These are phyloP conservation scores for Axilococcus clingmanii DNA, from an alignment of 139 green algal genomes.

Conservation along the genomic window DNA sequence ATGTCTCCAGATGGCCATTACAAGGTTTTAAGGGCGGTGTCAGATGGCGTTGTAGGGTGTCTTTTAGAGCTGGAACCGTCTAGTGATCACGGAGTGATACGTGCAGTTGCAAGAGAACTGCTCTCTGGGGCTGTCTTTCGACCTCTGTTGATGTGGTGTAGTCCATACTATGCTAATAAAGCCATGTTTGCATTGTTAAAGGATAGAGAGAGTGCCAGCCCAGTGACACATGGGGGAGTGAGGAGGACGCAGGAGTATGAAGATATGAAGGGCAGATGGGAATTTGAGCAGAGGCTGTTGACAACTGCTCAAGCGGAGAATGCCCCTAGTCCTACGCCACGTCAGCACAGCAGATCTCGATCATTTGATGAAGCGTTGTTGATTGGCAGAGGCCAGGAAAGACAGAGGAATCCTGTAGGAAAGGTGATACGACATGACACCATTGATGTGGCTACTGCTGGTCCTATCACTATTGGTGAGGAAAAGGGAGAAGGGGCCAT, in stretches of 20 bases:
- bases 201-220: neutral
- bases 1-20: conserved; percentile 41
- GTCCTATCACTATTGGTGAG: too few species aligned
- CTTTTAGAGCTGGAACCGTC: conserved; percentile 35
- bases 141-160: conserved; percentile 34
- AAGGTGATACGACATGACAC: too few species aligned
- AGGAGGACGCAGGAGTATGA: neutral
- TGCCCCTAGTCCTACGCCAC: too few species aligned
- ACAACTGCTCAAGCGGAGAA: neutral
- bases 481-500: too few species aligned
- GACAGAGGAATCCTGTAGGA: too few species aligned
- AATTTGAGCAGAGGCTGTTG: conserved; percentile 38
- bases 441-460: too few species aligned
- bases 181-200: conserved; percentile 20
- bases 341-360: too few species aligned
- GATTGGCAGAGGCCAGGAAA: too few species aligned
- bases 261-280: conserved; percentile 14
- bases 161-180: conserved; percentile 46
- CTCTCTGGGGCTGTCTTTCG: conserved; percentile 47
- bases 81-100: neutral
- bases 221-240: too few species aligned
- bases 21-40: conserved; percentile 35
- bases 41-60: conserved; percentile 35
- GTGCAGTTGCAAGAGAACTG: conserved; percentile 49
- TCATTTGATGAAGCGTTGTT: too few species aligned